Conservation (phyloP, 129 eudicot species). For the Ambrosia trifida region DNA sequence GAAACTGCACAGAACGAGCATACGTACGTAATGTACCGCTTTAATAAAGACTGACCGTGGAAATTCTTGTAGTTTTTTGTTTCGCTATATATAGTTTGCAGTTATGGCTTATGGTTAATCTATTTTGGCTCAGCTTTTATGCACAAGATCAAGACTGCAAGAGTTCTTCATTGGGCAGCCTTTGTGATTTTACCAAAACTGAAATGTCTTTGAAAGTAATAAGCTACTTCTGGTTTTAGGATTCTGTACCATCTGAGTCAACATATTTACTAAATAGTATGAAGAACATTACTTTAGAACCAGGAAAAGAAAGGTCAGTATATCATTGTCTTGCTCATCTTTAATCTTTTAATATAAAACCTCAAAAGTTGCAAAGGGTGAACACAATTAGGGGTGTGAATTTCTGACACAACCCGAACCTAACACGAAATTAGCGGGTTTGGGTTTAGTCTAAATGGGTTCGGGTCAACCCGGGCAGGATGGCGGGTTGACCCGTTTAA, state of each 20-base stretch:
- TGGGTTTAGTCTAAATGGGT: too few species aligned
- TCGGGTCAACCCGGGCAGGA: too few species aligned
- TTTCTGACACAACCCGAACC: too few species aligned
- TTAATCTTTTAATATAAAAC: slow-evolving; percentile 3
- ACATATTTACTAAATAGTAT: too few species aligned
- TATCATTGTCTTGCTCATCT: neutral
- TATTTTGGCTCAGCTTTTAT: slow-evolving; percentile 57
- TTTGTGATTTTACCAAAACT: slow-evolving; percentile 76
- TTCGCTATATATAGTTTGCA: neutral
- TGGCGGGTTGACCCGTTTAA: too few species aligned
- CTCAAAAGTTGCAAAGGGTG: slow-evolving; percentile 20
- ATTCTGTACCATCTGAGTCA: too few species aligned
- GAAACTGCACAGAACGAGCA: neutral
- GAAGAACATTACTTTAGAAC: slow-evolving; percentile 31
- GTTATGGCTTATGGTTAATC: slow-evolving; percentile 1
- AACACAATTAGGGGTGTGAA: too few species aligned
- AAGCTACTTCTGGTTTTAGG: too few species aligned
- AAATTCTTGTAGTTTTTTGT: neutral
- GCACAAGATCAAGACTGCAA: slow-evolving; percentile 65
- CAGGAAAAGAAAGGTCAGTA: slow-evolving; percentile 44
- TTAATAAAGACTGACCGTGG: neutral
- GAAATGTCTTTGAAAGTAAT: too few species aligned
- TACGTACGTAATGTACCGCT: neutral
- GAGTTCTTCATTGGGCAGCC: slow-evolving; percentile 57
- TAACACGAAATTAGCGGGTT: too few species aligned